These are phyloP conservation scores for Claviceps lovelessii DNA, from an alignment of 2,329 filamentous ascomycete species.

Conservation along the genomic window DNA sequence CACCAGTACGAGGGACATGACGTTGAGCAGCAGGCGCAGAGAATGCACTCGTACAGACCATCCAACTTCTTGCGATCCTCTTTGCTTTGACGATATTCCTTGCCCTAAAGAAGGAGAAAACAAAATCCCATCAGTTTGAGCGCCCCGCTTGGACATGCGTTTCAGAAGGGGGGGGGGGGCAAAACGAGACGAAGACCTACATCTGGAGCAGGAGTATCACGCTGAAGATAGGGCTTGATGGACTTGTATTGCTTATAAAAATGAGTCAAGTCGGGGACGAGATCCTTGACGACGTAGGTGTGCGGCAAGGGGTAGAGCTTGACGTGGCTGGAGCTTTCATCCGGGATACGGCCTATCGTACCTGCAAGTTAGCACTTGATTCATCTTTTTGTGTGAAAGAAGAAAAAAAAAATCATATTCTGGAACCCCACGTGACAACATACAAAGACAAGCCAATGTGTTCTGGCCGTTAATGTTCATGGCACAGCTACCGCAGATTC, in stretches of 20 bases:
- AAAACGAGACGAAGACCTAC: constrained; percentile 37
- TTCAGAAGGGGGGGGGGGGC: too few species aligned
- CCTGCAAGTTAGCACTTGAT: not conserved
- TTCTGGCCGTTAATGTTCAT: constrained; percentile 99
- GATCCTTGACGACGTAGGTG: constrained; percentile 98
- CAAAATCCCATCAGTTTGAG: not conserved
- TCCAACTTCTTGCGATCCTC: constrained; percentile 93
- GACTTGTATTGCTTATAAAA: constrained; percentile 99
- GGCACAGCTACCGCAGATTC: constrained; percentile 94
- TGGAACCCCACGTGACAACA: constrained; percentile 21
- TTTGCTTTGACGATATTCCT: constrained; percentile 81
- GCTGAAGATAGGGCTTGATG: constrained; percentile 96
- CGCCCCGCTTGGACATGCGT: not conserved
- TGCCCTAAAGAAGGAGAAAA: constrained; percentile 46
- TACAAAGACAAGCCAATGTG: constrained; percentile 94
- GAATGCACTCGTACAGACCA: constrained; percentile 96
- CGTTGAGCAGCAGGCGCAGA: constrained; percentile 97
- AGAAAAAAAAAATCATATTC: not conserved
- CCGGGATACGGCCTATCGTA: constrained; percentile 71
- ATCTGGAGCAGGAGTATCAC: constrained; percentile 68
- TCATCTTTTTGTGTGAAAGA: not conserved
- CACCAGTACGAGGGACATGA: constrained; percentile 99
- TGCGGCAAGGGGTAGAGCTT: constrained; percentile 97
- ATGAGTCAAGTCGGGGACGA: constrained; percentile 91
- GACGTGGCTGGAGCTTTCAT: constrained; percentile 63